A percentile compares a stretch with the other conserved stretches of the same genome.
Evolutionary conservation across 257 asterid species (phyloP).

Genomic region (Verbena officinalis): DNA sequence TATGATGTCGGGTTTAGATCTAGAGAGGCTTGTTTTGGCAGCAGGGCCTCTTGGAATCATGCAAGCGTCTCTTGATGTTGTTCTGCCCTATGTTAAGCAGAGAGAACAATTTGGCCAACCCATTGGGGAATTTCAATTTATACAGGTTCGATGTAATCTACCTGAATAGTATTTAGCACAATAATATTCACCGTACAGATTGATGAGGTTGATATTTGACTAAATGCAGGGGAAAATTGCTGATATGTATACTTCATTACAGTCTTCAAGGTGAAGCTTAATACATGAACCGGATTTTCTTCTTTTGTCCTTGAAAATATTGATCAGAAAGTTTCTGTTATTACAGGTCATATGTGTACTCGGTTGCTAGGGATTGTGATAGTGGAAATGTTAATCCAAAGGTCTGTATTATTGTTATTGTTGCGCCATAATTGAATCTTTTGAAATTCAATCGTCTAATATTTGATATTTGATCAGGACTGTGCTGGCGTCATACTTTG

Average conservation of each 20-base stretch:
- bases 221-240: constrained; percentile 89
- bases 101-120: constrained; percentile 93
- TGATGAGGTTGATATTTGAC: constrained; percentile 25
- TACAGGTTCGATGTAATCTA: constrained; percentile 64
- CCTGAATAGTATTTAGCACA: neutral
- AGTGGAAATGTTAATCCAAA: constrained; percentile 66
- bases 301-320: neutral
- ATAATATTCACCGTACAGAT: neutral
- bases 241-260: constrained; percentile 91
- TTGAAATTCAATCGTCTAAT: neutral
- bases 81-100: constrained; percentile 87
- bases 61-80: constrained; percentile 96
- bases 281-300: neutral
- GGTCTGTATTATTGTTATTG: constrained; percentile 44
- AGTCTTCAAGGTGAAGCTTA: constrained; percentile 77
- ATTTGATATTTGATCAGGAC: constrained; percentile 51
- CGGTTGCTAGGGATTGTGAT: constrained; percentile 97
- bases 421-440: neutral
- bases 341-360: constrained; percentile 85
- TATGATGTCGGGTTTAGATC: constrained; percentile 96
- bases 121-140: constrained; percentile 89
- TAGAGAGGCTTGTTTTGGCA: constrained; percentile 97
- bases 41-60: constrained; percentile 95
- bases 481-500: constrained; percentile 95
- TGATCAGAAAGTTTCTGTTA: constrained; percentile 1